A percentile compares a stretch with the other conserved stretches of the same genome.
Evolutionary conservation across 345 rosid genomes (phyloP).

Genomic region (Sonneratia alba): DNA sequence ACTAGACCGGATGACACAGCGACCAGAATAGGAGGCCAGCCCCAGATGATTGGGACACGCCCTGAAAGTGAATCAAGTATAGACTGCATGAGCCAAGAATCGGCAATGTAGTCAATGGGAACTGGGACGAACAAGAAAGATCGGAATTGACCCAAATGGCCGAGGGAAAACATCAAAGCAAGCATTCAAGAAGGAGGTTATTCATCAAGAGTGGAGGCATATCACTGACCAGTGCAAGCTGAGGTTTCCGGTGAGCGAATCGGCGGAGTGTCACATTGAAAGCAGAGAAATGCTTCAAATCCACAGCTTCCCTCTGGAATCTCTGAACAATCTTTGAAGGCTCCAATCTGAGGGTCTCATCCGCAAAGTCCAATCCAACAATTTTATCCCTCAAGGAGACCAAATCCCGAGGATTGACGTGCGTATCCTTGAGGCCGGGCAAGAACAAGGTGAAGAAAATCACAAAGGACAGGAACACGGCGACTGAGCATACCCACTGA

Average conservation of each 20-base stretch:
- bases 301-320: conserved; percentile 34
- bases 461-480: conserved; percentile 54
- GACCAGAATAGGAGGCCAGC: no score
- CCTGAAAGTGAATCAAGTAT: not conserved
- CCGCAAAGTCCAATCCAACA: conserved; percentile 61
- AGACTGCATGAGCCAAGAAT: not conserved
- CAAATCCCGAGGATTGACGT: conserved; percentile 32
- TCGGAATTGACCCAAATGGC: not conserved
- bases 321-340: conserved; percentile 43
- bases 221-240: conserved; percentile 82
- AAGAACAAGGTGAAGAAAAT: conserved; percentile 59
- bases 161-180: not conserved
- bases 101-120: no score
- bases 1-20: not conserved
- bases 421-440: conserved; percentile 38
- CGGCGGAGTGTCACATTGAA: conserved; percentile 44
- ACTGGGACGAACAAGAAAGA: not conserved
- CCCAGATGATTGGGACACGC: no score
- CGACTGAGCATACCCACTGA: conserved; percentile 60
- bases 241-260: conserved; percentile 62
- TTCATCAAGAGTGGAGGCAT: not conserved
- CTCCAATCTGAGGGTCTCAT: conserved; percentile 42
- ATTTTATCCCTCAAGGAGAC: conserved; percentile 41
- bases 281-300: conserved; percentile 24
- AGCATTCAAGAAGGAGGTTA: not conserved